Evolutionary conservation across 768 basidiomycete species (phyloP).

Genomic region (Termitomyces sp.): DNA sequence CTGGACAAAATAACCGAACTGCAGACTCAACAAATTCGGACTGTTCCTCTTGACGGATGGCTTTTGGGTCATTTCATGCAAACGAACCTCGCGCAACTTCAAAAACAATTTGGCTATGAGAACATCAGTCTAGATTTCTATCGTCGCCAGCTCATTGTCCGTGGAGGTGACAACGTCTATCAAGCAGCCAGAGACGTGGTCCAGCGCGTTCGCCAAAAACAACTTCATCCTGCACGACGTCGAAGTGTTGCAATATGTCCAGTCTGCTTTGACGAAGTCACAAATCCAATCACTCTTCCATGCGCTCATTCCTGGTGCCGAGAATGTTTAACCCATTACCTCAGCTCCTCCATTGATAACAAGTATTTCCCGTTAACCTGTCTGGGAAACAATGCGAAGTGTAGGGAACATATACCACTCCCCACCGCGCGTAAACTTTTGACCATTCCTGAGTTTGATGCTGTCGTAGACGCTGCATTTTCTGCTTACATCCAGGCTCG

Average conservation of each 20-base stretch:
- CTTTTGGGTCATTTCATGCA: slow-evolving; percentile 42
- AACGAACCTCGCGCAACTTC: slow-evolving; percentile 39
- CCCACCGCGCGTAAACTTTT: slow-evolving; percentile 44
- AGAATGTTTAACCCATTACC: slow-evolving; percentile 52
- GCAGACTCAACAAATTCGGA: slow-evolving; percentile 32
- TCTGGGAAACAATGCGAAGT: slow-evolving; percentile 59
- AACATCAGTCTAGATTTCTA: slow-evolving; percentile 47
- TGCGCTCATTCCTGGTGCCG: slow-evolving; percentile 73
- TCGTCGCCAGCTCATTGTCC: slow-evolving; percentile 40
- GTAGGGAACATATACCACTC: slow-evolving; percentile 52
- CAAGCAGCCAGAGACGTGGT: slow-evolving; percentile 37
- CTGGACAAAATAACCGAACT: slow-evolving; percentile 41
- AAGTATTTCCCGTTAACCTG: slow-evolving; percentile 69
- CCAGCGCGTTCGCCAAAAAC: slow-evolving; percentile 23
- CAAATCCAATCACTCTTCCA: slow-evolving; percentile 43
- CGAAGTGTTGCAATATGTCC: slow-evolving; percentile 42
- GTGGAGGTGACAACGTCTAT: slow-evolving; percentile 47
- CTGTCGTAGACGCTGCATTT: slow-evolving; percentile 54
- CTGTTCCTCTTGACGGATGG: slow-evolving; percentile 41
- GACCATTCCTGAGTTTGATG: slow-evolving; percentile 44
- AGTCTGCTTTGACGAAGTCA: slow-evolving; percentile 59
- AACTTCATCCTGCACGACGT: slow-evolving; percentile 11
- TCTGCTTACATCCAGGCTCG: slow-evolving; percentile 54
- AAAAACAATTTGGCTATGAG: slow-evolving; percentile 46
- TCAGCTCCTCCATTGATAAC: slow-evolving; percentile 50